Percentiles rank a stretch among this genome's conserved stretches.
Conservation (phyloP, 495 filamentous ascomycete species). For the Aspergillus leporis region DNA sequence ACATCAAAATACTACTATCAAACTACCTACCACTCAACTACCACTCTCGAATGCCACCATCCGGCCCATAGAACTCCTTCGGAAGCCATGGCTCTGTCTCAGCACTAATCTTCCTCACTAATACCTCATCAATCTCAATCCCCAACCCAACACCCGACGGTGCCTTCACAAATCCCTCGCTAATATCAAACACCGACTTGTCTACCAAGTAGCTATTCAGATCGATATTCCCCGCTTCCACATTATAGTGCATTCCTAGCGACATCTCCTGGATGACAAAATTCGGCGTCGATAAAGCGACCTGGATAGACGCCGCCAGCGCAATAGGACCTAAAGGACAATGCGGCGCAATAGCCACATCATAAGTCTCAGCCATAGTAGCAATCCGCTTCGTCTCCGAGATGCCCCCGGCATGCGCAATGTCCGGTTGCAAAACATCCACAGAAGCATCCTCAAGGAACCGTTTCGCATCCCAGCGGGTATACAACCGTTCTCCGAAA, state of each 20-base stretch:
- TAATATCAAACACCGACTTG: slow-evolving; percentile 62
- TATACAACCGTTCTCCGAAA: slow-evolving; percentile 74
- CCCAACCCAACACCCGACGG: slow-evolving; percentile 66
- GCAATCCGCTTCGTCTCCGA: slow-evolving; percentile 72
- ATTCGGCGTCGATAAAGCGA: slow-evolving; percentile 66
- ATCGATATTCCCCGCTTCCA: slow-evolving; percentile 61
- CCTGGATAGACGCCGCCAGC: slow-evolving; percentile 70
- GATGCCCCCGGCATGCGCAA: slow-evolving; percentile 77
- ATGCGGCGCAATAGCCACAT: slow-evolving; percentile 77
- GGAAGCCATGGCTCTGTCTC: slow-evolving; percentile 58
- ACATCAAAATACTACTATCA: background rate
- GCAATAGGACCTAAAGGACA: slow-evolving; percentile 79
- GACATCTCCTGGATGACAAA: slow-evolving; percentile 85
- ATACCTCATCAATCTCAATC: slow-evolving; percentile 73
- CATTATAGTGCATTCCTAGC: slow-evolving; percentile 79
- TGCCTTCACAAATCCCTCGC: slow-evolving; percentile 66
- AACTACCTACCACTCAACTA: slow-evolving; percentile 31
- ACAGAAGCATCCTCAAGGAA: slow-evolving; percentile 70
- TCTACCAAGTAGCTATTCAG: slow-evolving; percentile 69
- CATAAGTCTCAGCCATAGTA: slow-evolving; percentile 73
- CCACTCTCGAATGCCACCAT: slow-evolving; percentile 75
- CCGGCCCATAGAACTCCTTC: slow-evolving; percentile 69
- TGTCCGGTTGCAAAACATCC: slow-evolving; percentile 77
- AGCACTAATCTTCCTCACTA: slow-evolving; percentile 55
- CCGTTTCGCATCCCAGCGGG: slow-evolving; percentile 72